phyloP scores from a whole-genome alignment of 1,284 basidiomycete genomes.

The Boletus subluridellus region DNA sequence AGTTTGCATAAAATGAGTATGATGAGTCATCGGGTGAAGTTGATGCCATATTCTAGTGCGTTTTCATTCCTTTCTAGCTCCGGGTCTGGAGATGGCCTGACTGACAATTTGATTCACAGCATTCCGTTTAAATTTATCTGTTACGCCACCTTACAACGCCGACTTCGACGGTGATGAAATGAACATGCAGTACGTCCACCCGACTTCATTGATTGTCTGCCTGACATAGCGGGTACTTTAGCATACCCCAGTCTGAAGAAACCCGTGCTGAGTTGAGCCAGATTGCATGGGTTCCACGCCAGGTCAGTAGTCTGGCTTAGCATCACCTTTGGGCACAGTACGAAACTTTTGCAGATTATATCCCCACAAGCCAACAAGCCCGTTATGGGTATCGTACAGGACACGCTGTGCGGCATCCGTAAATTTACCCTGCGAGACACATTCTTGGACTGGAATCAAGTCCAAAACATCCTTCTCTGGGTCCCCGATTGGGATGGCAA shows the following conservation, averaged over 20 bases:
- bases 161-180: constrained; percentile 99
- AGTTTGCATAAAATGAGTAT: constrained; percentile 99
- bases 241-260: constrained; percentile 97
- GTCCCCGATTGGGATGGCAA: constrained; percentile 95
- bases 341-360: constrained; percentile 67
- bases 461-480: constrained; percentile 98
- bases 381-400: constrained; percentile 99
- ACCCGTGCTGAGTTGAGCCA: constrained; percentile 97
- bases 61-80: constrained; percentile 16
- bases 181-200: constrained; percentile 90
- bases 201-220: not conserved
- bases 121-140: constrained; percentile 95
- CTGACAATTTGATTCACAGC: constrained; percentile 50
- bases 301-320: constrained; percentile 49
- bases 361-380: constrained; percentile 99
- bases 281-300: constrained; percentile 98
- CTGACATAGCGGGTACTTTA: constrained; percentile 32
- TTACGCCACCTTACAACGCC: constrained; percentile 91
- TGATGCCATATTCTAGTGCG: constrained; percentile 98
- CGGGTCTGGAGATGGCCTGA: constrained; percentile 7
- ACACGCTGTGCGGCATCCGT: constrained; percentile 95
- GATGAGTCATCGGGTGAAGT: constrained; percentile 98
- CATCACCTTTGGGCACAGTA: not conserved
- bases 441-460: constrained; percentile 90
- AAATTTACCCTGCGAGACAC: constrained; percentile 96